phyloP scores from a whole-genome alignment of 176 grass and related monocot genomes.

The Eleusine indica region DNA sequence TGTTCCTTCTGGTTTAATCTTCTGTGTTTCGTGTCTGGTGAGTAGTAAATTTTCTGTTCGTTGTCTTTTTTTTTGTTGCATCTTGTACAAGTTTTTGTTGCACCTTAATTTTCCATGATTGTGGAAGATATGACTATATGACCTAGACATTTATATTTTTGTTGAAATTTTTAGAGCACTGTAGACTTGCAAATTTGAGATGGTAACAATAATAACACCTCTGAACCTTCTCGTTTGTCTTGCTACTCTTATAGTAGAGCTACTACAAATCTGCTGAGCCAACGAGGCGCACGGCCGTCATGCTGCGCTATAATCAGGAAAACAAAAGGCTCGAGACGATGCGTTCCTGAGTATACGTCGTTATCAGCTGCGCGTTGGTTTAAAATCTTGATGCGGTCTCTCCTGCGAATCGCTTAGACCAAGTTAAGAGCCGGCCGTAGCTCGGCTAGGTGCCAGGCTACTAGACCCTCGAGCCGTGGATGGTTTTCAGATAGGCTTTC shows the following conservation, averaged over 20 bases:
- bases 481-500: conserved; percentile 19
- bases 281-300: background rate
- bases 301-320: conserved; percentile 33
- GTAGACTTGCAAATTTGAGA: no score
- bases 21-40: background rate
- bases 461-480: background rate
- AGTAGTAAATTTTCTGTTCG: no score
- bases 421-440: background rate
- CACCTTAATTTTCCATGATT: no score
- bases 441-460: background rate
- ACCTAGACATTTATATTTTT: no score
- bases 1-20: background rate
- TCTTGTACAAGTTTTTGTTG: no score
- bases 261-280: background rate
- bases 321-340: background rate
- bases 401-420: background rate
- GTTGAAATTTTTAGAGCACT: no score
- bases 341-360: background rate
- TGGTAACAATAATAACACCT: no score
- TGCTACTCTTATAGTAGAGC: background rate
- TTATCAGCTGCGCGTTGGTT: background rate
- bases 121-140: no score
- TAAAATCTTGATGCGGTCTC: background rate
- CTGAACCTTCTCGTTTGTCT: background rate
- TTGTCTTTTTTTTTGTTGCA: no score